phyloP scores from a whole-genome alignment of 2,329 filamentous ascomycete genomes.

The Cladosporium sp. region DNA sequence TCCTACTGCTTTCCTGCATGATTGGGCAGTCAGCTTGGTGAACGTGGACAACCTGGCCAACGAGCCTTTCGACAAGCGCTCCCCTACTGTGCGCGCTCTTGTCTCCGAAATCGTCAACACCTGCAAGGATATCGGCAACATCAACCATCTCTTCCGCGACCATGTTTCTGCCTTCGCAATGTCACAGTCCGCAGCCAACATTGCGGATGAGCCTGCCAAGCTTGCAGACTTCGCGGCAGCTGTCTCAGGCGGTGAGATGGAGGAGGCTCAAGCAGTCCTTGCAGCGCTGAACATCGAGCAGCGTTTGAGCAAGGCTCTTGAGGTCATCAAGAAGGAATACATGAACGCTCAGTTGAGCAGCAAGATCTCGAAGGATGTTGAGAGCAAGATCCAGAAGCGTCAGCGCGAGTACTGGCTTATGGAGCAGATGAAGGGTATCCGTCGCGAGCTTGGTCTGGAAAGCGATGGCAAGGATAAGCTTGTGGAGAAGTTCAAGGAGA shows the following conservation, averaged over 20 bases:
- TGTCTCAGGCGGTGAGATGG: slow-evolving; percentile 86
- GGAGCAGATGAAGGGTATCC: slow-evolving; percentile 99
- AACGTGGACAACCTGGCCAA: slow-evolving; percentile 44
- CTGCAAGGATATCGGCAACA: slow-evolving; percentile 90
- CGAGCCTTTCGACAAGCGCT: slow-evolving; percentile 84
- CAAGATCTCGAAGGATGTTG: slow-evolving; percentile 97
- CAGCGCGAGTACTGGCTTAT: slow-evolving; percentile 98
- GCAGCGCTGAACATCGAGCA: slow-evolving; percentile 87
- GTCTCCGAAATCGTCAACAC: slow-evolving; percentile 98
- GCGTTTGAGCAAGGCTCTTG: slow-evolving; percentile 81
- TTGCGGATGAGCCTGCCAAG: slow-evolving; percentile 90
- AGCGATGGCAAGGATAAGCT: slow-evolving; percentile 98
- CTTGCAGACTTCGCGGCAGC: slow-evolving; percentile 95
- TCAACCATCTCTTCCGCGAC: slow-evolving; percentile 93
- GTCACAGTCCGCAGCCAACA: slow-evolving; percentile 88
- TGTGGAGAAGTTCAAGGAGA: slow-evolving; percentile 95
- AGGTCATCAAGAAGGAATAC: slow-evolving; percentile 93
- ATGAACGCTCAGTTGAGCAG: slow-evolving; percentile 97
- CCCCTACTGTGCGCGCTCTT: slow-evolving; percentile 79
- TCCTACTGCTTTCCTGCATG: slow-evolving; percentile 82
- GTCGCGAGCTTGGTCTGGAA: slow-evolving; percentile 89
- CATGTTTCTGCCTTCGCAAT: slow-evolving; percentile 97
- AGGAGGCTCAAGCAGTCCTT: slow-evolving; percentile 86
- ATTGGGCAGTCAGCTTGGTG: slow-evolving; percentile 42
- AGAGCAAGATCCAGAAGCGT: slow-evolving; percentile 93